Conservation (phyloP, 1,284 basidiomycete genomes). For the Trametes pubescens region DNA sequence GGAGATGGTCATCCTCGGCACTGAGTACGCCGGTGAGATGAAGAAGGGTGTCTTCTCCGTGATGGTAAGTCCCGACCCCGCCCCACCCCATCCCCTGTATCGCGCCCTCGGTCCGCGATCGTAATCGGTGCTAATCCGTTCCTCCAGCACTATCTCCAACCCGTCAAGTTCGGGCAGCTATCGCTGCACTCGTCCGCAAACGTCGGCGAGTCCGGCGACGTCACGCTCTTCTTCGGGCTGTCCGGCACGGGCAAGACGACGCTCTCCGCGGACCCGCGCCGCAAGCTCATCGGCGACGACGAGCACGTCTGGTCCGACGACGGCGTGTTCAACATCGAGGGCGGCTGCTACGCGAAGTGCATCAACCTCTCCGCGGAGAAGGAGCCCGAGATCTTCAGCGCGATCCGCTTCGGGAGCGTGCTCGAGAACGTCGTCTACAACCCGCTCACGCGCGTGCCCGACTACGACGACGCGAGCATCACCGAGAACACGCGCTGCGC, state of each 20-base stretch:
- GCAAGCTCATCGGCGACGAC: constrained; percentile 94
- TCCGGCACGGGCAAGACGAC: constrained; percentile 99
- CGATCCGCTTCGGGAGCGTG: constrained; percentile 95
- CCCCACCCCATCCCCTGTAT: constrained; percentile 16
- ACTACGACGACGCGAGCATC: constrained; percentile 97
- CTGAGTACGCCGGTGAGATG: constrained; percentile 99
- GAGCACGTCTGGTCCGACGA: constrained; percentile 98
- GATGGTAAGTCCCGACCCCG: constrained; percentile 67
- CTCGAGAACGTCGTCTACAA: constrained; percentile 99
- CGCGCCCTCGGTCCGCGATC: constrained; percentile 17
- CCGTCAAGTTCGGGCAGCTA: constrained; percentile 98
- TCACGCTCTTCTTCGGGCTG: constrained; percentile 99
- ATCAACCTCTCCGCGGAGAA: constrained; percentile 97
- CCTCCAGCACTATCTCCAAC: constrained; percentile 93
- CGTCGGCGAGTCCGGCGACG: constrained; percentile 91
- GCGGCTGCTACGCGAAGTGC: constrained; percentile 99
- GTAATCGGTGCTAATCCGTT: constrained; percentile 27
- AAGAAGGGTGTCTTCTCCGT: constrained; percentile 99
- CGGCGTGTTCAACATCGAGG: constrained; percentile 99
- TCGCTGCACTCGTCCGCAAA: constrained; percentile 99
- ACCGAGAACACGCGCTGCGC: constrained; percentile 99
- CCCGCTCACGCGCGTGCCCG: constrained; percentile 85
- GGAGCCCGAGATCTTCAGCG: constrained; percentile 98
- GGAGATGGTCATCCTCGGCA: constrained; percentile 99
- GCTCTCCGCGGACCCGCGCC: constrained; percentile 91